phyloP scores from a whole-genome alignment of 2,329 filamentous ascomycete species.

The Aspergillus vadensis region DNA sequence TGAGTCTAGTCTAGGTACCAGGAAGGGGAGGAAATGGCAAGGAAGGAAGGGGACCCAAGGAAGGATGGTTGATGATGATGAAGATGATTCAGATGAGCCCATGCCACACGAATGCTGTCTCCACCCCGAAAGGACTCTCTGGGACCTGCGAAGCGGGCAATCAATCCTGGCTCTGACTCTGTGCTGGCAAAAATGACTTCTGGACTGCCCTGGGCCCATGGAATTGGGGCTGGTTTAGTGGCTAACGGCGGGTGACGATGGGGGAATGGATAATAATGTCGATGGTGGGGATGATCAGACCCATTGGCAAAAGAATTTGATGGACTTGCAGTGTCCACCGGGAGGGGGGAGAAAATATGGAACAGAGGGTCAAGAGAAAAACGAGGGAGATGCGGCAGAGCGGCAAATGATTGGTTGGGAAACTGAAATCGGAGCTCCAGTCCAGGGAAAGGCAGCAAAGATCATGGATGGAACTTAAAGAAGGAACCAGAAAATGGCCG shows the following conservation, averaged over 20 bases:
- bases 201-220: slow-evolving; percentile 6
- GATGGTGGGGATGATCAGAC: slow-evolving; percentile 23
- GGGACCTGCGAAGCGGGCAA: neutral
- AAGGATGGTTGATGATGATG: slow-evolving; percentile 3
- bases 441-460: slow-evolving; percentile 8
- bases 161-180: slow-evolving; percentile 14
- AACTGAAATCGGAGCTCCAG: slow-evolving; percentile 11
- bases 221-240: slow-evolving; percentile 2
- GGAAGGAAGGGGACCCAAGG: slow-evolving; percentile 14
- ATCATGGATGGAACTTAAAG: slow-evolving; percentile 9
- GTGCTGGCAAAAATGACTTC: slow-evolving; percentile 4
- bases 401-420: slow-evolving; percentile 14
- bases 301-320: slow-evolving; percentile 11
- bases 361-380: neutral
- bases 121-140: slow-evolving; percentile 11
- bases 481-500: slow-evolving; percentile 13
- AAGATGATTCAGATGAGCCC: slow-evolving; percentile 23
- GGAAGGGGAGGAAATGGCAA: slow-evolving; percentile 18
- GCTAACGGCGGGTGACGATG: slow-evolving; percentile 8
- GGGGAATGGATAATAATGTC: slow-evolving; percentile 10
- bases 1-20: slow-evolving; percentile 10
- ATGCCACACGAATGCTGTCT: slow-evolving; percentile 20
- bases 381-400: neutral
- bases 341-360: neutral
- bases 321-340: slow-evolving; percentile 5